These are phyloP conservation scores for Botryotinia narcissicola DNA, from an alignment of 2,329 filamentous ascomycete genomes.

Conservation along the genomic window DNA sequence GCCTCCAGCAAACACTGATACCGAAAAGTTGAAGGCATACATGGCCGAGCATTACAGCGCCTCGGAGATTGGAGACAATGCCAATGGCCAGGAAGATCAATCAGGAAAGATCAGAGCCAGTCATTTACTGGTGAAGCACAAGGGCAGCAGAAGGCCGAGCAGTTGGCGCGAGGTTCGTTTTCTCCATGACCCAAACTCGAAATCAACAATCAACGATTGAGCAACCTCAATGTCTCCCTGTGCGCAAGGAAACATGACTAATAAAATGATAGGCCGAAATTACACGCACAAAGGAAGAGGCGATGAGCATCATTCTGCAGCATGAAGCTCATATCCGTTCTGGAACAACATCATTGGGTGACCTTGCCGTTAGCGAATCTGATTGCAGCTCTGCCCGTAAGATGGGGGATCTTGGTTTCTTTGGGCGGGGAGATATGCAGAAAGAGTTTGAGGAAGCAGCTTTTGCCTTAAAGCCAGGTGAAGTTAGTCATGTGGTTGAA, in stretches of 20 bases:
- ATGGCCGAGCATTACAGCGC: conserved; percentile 85
- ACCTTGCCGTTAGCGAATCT: conserved; percentile 83
- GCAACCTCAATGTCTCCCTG: neutral
- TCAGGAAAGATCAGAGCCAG: conserved; percentile 90
- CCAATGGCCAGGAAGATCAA: conserved; percentile 40
- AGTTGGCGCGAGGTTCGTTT: conserved; percentile 77
- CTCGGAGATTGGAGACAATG: conserved; percentile 43
- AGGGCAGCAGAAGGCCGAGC: conserved; percentile 79
- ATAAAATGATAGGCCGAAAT: conserved; percentile 61
- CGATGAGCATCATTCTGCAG: conserved; percentile 69
- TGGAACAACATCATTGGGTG: conserved; percentile 68
- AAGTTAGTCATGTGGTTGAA: conserved; percentile 84
- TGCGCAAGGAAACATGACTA: conserved; percentile 18
- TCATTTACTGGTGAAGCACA: conserved; percentile 92
- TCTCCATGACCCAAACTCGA: neutral
- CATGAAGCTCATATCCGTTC: conserved; percentile 75
- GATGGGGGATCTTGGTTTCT: conserved; percentile 91
- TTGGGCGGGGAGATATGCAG: conserved; percentile 94
- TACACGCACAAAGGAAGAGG: conserved; percentile 84
- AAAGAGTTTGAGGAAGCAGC: conserved; percentile 97
- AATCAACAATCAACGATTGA: neutral
- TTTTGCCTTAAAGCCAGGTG: conserved; percentile 81
- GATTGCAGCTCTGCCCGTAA: conserved; percentile 96
- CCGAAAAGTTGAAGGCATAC: conserved; percentile 87
- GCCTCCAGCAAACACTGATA: conserved; percentile 82